Conservation (phyloP, 345 rosid genomes). For the Bruguiera sexangula region DNA sequence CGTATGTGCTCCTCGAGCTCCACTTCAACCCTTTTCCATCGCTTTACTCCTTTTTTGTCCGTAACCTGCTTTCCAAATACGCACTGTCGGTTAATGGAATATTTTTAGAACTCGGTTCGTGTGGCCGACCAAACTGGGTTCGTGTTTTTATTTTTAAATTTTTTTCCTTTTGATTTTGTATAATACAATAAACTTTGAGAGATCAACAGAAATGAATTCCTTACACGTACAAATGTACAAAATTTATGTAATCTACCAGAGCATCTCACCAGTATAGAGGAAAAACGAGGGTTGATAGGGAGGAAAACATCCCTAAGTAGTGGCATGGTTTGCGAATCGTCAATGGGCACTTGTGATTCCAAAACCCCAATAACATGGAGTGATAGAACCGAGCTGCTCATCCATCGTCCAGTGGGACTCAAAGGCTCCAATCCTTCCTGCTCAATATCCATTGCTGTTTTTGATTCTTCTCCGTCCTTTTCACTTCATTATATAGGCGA, state of each 20-base stretch:
- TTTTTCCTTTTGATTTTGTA: too few species aligned
- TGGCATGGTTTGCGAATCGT: conserved; percentile 18
- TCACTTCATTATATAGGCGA: too few species aligned
- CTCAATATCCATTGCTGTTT: background rate
- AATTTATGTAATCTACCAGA: too few species aligned
- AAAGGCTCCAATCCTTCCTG: conserved; percentile 30
- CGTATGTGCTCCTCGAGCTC: conserved; percentile 23
- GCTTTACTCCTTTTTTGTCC: conserved; percentile 25
- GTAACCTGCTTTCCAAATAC: conserved; percentile 17
- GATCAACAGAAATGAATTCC: too few species aligned
- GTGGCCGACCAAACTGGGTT: too few species aligned
- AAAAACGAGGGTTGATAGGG: conserved; percentile 44
- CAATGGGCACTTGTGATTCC: conserved; percentile 36
- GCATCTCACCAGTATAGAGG: conserved; percentile 37
- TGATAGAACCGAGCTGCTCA: conserved; percentile 36
- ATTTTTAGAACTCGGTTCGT: too few species aligned
- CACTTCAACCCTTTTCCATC: conserved; percentile 40
- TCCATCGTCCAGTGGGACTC: conserved; percentile 40
- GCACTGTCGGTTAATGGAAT: too few species aligned
- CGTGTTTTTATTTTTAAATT: too few species aligned
- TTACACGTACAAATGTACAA: too few species aligned
- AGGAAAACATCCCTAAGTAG: conserved; percentile 33
- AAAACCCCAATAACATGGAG: conserved; percentile 28
- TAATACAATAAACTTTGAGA: too few species aligned
- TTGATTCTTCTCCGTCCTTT: too few species aligned